Percentiles rank a stretch among this genome's conserved stretches.
Conservation (phyloP, 2,329 filamentous ascomycete species). For the Aureobasidium subglaciale region DNA sequence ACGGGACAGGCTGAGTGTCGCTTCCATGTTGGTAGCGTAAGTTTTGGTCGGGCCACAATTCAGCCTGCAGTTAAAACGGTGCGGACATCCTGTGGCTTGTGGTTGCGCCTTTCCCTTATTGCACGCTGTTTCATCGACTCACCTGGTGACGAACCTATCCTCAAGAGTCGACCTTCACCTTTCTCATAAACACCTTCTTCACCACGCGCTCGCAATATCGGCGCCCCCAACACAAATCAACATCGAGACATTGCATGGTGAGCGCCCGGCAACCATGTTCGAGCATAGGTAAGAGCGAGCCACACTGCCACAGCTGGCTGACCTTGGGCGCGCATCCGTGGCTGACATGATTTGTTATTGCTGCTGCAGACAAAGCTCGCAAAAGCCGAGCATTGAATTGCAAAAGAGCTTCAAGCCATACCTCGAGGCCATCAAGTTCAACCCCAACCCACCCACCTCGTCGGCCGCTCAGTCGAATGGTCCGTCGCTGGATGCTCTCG, state of each 20-base stretch:
- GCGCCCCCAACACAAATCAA: not conserved
- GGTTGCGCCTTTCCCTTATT: slow-evolving; percentile 14
- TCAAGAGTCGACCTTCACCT: not conserved
- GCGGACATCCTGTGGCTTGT: slow-evolving; percentile 14
- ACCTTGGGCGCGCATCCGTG: slow-evolving; percentile 1
- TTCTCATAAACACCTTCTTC: slow-evolving; percentile 8
- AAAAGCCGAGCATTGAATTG: slow-evolving; percentile 80
- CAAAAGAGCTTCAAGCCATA: slow-evolving; percentile 76
- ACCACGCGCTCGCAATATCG: not conserved
- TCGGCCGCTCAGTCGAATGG: slow-evolving; percentile 32
- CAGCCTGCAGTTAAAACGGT: slow-evolving; percentile 12
- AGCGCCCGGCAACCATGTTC: slow-evolving; percentile 5
- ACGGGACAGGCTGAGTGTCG: slow-evolving; percentile 10
- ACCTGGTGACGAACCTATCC: slow-evolving; percentile 8
- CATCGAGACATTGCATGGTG: slow-evolving; percentile 1
- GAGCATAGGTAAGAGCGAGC: slow-evolving; percentile 14
- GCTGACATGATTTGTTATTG: slow-evolving; percentile 15
- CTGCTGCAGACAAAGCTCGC: slow-evolving; percentile 58
- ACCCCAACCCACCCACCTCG: not conserved
- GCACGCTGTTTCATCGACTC: slow-evolving; percentile 14
- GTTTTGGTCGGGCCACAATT: slow-evolving; percentile 7
- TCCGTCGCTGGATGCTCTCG: slow-evolving; percentile 39
- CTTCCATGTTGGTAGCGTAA: slow-evolving; percentile 12
- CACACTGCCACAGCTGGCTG: slow-evolving; percentile 12
- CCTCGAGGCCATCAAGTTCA: slow-evolving; percentile 60